Conservation (phyloP, 257 asterid species). For the Penstemon barbatus region DNA sequence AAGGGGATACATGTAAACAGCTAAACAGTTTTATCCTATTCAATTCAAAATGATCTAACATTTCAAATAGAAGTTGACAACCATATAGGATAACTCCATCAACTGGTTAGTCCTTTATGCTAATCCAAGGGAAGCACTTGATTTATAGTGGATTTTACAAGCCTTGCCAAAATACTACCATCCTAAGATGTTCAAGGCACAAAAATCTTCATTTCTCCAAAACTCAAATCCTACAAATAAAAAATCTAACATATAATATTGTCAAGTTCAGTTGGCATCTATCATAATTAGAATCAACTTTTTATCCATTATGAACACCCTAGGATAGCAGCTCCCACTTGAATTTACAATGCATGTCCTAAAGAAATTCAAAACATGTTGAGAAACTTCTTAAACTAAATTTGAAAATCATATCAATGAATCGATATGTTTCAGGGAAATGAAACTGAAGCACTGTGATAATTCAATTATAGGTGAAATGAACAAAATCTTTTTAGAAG, state of each 20-base stretch:
- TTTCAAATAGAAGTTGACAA: conserved; percentile 6
- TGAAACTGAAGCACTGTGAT: neutral
- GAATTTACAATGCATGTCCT: neutral
- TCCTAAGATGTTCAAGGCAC: neutral
- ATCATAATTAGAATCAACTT: neutral
- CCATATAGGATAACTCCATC: neutral
- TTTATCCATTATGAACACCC: neutral
- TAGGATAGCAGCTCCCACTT: neutral
- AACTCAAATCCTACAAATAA: neutral
- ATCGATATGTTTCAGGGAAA: neutral
- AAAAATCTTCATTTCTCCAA: neutral
- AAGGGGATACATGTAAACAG: neutral
- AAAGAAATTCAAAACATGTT: neutral
- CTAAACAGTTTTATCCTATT: neutral
- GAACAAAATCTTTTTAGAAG: neutral
- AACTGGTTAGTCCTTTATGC: neutral
- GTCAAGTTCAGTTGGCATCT: neutral
- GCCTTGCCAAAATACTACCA: neutral
- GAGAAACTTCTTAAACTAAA: neutral
- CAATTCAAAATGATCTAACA: conserved; percentile 1
- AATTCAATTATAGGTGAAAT: neutral
- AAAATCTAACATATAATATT: neutral
- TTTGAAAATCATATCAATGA: neutral
- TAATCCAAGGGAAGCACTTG: neutral
- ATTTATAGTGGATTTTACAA: neutral